Evolutionary conservation across 140 eudicot genomes (phyloP), one percentile per base, ranked within the genome.

Genomic region (Flaveria floridana): DNA sequence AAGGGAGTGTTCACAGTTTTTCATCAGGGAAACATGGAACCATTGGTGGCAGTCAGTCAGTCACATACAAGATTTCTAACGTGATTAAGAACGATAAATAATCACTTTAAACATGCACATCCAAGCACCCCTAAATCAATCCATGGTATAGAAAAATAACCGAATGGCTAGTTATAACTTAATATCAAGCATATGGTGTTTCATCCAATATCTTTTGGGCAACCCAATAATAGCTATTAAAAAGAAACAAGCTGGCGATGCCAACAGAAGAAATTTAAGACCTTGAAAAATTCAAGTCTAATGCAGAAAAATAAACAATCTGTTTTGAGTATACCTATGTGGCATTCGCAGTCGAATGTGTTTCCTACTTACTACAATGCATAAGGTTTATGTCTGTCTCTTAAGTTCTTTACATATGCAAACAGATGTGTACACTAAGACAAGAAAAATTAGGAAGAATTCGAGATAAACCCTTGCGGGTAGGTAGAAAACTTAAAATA

Each of bases 311-410:
- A 3, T 15, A 21, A 21, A 58, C 37, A 58, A 58, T 21, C 30
- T 3, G 2, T 56, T 50, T 56, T 56, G 63, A 58, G 65, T 21
- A 20, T 58, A 21, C 10, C 9, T 58, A 58, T 9, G 65, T 21
- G 58, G 30, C n/a, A 21, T 21, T 58, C 15, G 3, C 37, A 30
- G 34, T 58, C 23, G 65, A 14, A 2, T 3, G 15, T 21, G 37
- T 57, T 57, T 57, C 64, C 65, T 57, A 57, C 7, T 57, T 21
- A 57, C 34, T 57, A 57, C 34, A 57, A 57, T 21, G 65, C 65
- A 57, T 57, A 10, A 21, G 65, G 65, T 57, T 57, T 21, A 57
- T 57, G 65, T 21, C 3, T 57, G 34, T 20, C 65, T 57, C 3
- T 30, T 57, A 57, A 57, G 11, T 57, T 57, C 65, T 52, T 52